These are phyloP conservation scores for Oldenlandia corymbosa DNA, from an alignment of 257 asterid genomes.

Conservation along the genomic window DNA sequence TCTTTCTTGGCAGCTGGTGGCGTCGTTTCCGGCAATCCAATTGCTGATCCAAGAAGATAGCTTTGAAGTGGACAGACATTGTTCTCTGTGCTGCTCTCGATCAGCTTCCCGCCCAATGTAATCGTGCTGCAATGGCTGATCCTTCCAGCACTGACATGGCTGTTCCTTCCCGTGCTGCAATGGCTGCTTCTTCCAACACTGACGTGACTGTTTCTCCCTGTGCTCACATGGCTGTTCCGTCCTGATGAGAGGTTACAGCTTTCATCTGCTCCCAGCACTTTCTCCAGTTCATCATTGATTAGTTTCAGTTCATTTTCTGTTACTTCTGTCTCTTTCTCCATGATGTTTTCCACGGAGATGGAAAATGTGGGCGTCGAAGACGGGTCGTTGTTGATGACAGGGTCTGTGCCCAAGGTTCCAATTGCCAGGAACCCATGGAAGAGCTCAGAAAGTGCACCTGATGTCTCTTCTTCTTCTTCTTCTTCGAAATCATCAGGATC, in stretches of 20 bases:
- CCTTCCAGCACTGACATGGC: slow-evolving; percentile 17
- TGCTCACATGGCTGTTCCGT: slow-evolving; percentile 73
- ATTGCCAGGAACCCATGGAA: slow-evolving; percentile 96
- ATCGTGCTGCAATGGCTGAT: slow-evolving; percentile 69
- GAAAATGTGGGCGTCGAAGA: slow-evolving; percentile 79
- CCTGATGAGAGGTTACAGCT: slow-evolving; percentile 61
- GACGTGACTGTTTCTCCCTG: slow-evolving; percentile 43
- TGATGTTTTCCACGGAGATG: slow-evolving; percentile 62
- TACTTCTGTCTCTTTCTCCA: slow-evolving; percentile 74
- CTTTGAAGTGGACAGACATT: slow-evolving; percentile 69
- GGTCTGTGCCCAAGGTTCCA: slow-evolving; percentile 81
- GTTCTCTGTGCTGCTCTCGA: slow-evolving; percentile 42
- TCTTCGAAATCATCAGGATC: slow-evolving; percentile 55
- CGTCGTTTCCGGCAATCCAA: slow-evolving; percentile 48
- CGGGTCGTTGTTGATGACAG: slow-evolving; percentile 28
- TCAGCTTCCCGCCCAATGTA: slow-evolving; percentile 59
- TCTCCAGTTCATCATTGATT: slow-evolving; percentile 85
- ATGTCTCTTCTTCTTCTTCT: slow-evolving; percentile 53
- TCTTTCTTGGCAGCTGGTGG: slow-evolving; percentile 46
- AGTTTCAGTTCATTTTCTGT: slow-evolving; percentile 75
- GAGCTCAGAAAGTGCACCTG: slow-evolving; percentile 57
- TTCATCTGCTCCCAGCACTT: slow-evolving; percentile 73
- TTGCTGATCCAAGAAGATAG: slow-evolving; percentile 76
- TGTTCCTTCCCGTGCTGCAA: slow-evolving; percentile 54
- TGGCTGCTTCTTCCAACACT: slow-evolving; percentile 85